phyloP scores from a whole-genome alignment of 2,329 filamentous ascomycete genomes.

The Dactylonectria macrodidyma region DNA sequence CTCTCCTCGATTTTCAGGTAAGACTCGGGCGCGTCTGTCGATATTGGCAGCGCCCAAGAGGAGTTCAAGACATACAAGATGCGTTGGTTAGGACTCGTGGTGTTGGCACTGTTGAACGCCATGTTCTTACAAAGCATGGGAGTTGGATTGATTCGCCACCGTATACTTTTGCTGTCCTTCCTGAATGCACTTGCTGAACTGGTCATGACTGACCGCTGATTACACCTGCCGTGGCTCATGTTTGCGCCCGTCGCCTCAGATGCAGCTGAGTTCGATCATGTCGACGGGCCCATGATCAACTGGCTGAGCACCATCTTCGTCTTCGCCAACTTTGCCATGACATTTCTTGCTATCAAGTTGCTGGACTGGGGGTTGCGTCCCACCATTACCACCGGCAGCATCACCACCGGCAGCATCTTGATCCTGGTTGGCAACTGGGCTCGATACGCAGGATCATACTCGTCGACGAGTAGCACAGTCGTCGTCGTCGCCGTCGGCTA shows the following conservation, averaged over 20 bases:
- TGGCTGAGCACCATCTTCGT: constrained; percentile 93
- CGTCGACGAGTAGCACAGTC: constrained; percentile 73
- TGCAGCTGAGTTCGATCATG: constrained; percentile 81
- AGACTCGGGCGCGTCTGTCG: no score
- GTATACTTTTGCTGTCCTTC: neutral
- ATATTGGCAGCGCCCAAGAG: no score
- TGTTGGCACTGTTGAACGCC: constrained; percentile 90
- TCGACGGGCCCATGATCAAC: constrained; percentile 85
- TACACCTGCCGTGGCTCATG: constrained; percentile 79
- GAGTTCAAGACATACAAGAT: constrained; percentile 77
- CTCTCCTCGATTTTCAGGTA: no score
- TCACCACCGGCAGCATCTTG: constrained; percentile 73
- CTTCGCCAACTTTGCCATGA: constrained; percentile 83
- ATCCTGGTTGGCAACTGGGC: constrained; percentile 92
- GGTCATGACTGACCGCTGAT: neutral
- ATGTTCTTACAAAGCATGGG: constrained; percentile 92
- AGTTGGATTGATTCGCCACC: constrained; percentile 56
- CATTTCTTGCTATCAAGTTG: constrained; percentile 81
- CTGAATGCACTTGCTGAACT: neutral
- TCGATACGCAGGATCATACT: constrained; percentile 79
- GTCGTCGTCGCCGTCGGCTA: constrained; percentile 90
- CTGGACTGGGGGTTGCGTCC: constrained; percentile 85
- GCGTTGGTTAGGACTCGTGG: constrained; percentile 88
- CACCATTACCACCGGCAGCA: constrained; percentile 71
- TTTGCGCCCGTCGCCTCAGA: constrained; percentile 87